Conservation (phyloP, 2,329 filamentous ascomycete species). For the Chaetothyriales sp. region DNA sequence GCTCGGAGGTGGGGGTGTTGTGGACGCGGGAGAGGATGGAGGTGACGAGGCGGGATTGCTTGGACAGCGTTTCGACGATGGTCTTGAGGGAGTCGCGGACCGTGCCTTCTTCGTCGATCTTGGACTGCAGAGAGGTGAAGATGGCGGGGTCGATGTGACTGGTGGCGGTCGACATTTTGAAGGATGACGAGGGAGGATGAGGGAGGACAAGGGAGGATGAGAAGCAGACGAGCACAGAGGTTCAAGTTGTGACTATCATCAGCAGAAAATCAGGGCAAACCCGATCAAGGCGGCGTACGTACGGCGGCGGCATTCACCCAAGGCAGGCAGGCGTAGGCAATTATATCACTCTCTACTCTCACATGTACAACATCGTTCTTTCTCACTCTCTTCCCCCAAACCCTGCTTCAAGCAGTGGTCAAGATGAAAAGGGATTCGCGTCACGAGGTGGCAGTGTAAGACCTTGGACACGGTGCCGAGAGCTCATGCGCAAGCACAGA, state of each 20-base stretch:
- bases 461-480: slow-evolving; percentile 57
- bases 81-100: slow-evolving; percentile 73
- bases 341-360: background rate
- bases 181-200: background rate
- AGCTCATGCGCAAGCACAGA: slow-evolving; percentile 57
- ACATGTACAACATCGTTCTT: background rate
- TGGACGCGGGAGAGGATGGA: slow-evolving; percentile 80
- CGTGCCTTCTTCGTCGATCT: slow-evolving; percentile 74
- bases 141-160: slow-evolving; percentile 65
- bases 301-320: too few species aligned
- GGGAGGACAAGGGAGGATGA: background rate
- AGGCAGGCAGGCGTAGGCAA: too few species aligned
- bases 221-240: background rate
- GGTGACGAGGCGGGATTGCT: slow-evolving; percentile 64
- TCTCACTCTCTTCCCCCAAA: slow-evolving; percentile 44
- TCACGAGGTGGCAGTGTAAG: slow-evolving; percentile 62
- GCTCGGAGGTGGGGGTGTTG: slow-evolving; percentile 55
- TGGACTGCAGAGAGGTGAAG: slow-evolving; percentile 74
- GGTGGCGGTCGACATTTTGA: slow-evolving; percentile 13
- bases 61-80: slow-evolving; percentile 68
- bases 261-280: background rate
- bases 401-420: slow-evolving; percentile 37
- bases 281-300: too few species aligned
- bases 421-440: slow-evolving; percentile 56
- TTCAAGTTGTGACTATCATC: background rate